Evolutionary conservation across 108 stramenopile genomes (phyloP).

Genomic region (Cyclostephanos tholiformis): DNA sequence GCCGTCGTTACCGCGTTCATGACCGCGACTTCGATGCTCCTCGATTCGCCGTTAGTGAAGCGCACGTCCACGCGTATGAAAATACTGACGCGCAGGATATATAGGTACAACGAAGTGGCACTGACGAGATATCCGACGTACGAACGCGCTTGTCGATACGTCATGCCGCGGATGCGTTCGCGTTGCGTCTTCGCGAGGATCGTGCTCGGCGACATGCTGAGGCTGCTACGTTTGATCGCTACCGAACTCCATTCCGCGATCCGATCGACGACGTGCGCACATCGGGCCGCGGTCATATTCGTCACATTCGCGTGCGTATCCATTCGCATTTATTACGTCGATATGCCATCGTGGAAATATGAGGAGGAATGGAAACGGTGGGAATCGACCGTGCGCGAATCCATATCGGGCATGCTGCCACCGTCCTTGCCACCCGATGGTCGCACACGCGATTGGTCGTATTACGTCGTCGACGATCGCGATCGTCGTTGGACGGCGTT

Average conservation of each 20-base stretch:
- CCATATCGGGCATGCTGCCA: constrained; percentile 12
- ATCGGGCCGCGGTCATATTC: too few relatives aligned
- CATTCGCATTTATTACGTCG: neutral
- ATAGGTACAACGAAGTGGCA: neutral
- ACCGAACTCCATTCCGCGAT: neutral
- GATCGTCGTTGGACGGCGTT: too few relatives aligned
- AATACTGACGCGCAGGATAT: neutral
- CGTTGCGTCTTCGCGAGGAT: neutral
- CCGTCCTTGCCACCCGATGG: neutral
- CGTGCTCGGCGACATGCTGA: neutral
- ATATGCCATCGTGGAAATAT: neutral
- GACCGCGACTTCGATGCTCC: too few relatives aligned
- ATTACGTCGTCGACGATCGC: too few relatives aligned
- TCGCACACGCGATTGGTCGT: neutral
- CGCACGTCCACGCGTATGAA: too few relatives aligned
- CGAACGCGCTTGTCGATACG: neutral
- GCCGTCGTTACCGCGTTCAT: too few relatives aligned
- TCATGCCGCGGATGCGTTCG: neutral
- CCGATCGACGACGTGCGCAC: neutral
- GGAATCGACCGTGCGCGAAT: constrained; percentile 12
- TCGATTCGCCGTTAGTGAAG: too few relatives aligned
- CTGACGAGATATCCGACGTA: neutral
- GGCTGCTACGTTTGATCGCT: too few relatives aligned
- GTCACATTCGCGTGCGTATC: neutral
- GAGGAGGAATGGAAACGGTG: neutral